Base-by-base conservation (phyloP, 257 asterid genomes). In the Solanum medicagineum region DNA sequence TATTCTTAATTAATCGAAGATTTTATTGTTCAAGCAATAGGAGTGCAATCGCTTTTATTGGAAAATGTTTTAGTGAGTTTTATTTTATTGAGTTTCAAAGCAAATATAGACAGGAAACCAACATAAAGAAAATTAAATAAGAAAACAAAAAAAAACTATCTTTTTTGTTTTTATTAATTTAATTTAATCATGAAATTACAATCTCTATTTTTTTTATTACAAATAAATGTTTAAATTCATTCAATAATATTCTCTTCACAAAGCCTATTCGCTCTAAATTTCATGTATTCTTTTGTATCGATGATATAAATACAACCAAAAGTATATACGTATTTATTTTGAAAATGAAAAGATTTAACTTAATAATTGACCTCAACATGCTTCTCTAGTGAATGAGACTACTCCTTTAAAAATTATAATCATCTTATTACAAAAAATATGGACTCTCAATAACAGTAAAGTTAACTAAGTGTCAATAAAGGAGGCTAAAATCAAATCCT, bases 1-100 rank as follows among this genome's bases (percentile, higher is more conserved):
- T 14, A n/a, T 60, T 60, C 2, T n/a, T n/a, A 60, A 60, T n/a
- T n/a, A 60, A 60, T n/a, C 0, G 0, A 0, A 4, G 22, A n/a
- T n/a, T 60, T 36, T 32, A 32, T 32, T 2, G 16, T 51, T 12
- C 55, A 13, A 51, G 5, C 5, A 49, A 49, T 49, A 49, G 15
- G 14, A 11, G 70, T 24, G 5, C 6, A 63, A 26, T 63, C 42
- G 8, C 36, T 5, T 66, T 14, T 66, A 1, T 14, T 66, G 12
- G 1, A 15, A 29, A 29, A 15, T 7, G 19, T 29, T 66, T 29
- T 14, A 66, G 1, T 7, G 7, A 66, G 2, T 14, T 66, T 2
- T 6, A 3, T 7, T 66, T 29, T 29, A 15, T 66, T 4, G 10
- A 29, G 1, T 66, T n/a, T 66, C n/a, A 15, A 32, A 5, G 2